Conservation (phyloP, 257 asterid genomes). For the Capsicum baccatum region DNA sequence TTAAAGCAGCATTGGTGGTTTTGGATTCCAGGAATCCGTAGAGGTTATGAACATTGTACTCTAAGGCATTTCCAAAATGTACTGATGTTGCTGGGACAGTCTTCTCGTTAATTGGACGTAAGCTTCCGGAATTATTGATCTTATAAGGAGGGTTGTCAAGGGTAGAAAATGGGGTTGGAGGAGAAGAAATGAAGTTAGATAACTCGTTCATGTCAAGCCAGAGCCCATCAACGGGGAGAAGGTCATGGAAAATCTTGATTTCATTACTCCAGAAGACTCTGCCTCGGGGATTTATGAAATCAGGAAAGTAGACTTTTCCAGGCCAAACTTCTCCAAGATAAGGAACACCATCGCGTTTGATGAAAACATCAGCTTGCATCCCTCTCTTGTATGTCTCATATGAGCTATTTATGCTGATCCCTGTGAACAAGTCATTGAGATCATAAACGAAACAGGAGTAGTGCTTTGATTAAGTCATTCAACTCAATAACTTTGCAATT, state of each 20-base stretch:
- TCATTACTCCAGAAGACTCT: constrained; percentile 70
- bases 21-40: constrained; percentile 75
- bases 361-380: constrained; percentile 67
- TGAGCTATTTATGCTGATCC: constrained; percentile 65
- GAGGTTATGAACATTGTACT: constrained; percentile 81
- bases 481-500: not conserved
- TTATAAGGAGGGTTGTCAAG: constrained; percentile 82
- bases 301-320: constrained; percentile 81
- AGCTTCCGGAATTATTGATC: constrained; percentile 68
- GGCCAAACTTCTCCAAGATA: constrained; percentile 92
- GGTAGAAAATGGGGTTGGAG: constrained; percentile 59
- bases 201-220: constrained; percentile 97
- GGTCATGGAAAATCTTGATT: constrained; percentile 58
- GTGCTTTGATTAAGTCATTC: not conserved
- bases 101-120: constrained; percentile 48
- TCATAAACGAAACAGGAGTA: not conserved
- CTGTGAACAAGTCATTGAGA: constrained; percentile 38
- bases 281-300: constrained; percentile 65
- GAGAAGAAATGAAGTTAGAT: constrained; percentile 79
- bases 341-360: constrained; percentile 70
- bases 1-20: constrained; percentile 69
- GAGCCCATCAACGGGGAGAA: constrained; percentile 73
- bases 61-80: constrained; percentile 63
- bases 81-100: constrained; percentile 76
- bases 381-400: constrained; percentile 75